Conservation (phyloP, 345 rosid genomes). For the Leavenworthia alabamica region DNA sequence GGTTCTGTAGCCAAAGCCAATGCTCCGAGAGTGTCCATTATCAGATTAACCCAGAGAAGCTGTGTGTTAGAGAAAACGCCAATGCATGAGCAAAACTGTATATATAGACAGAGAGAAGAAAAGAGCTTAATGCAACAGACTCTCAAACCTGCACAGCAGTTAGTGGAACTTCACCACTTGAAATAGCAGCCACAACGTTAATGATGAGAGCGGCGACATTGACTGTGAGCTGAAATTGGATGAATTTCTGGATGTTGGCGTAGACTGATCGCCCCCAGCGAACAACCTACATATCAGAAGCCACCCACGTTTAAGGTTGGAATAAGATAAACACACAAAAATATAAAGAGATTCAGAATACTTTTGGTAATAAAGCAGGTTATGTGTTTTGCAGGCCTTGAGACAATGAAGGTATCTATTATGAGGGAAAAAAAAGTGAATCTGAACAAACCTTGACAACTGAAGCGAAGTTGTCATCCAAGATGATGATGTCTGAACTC, state of each 20-base stretch:
- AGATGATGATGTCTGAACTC: conserved; percentile 91
- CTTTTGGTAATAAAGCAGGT: background rate
- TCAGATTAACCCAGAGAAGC: conserved; percentile 98
- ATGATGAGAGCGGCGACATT: conserved; percentile 88
- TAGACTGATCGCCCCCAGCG: conserved; percentile 99
- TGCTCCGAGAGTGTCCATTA: conserved; percentile 99
- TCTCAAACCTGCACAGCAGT: conserved; percentile 82
- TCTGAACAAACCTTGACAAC: conserved; percentile 65
- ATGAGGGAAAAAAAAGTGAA: background rate
- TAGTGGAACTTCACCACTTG: conserved; percentile 94
- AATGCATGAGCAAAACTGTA: background rate
- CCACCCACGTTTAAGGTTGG: background rate
- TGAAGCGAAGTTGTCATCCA: conserved; percentile 89
- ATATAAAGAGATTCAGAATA: background rate
- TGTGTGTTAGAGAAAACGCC: conserved; percentile 20
- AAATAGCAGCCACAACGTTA: conserved; percentile 85
- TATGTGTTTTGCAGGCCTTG: background rate
- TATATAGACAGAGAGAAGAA: background rate
- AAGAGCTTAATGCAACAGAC: background rate
- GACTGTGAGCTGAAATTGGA: conserved; percentile 97
- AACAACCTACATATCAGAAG: conserved; percentile 57
- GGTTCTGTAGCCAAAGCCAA: conserved; percentile 99
- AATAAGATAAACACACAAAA: background rate
- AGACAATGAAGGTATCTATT: background rate
- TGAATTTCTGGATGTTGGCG: conserved; percentile 96